Conservation (phyloP, 176 grass and related monocot species). For the Cenchrus fungigraminus region DNA sequence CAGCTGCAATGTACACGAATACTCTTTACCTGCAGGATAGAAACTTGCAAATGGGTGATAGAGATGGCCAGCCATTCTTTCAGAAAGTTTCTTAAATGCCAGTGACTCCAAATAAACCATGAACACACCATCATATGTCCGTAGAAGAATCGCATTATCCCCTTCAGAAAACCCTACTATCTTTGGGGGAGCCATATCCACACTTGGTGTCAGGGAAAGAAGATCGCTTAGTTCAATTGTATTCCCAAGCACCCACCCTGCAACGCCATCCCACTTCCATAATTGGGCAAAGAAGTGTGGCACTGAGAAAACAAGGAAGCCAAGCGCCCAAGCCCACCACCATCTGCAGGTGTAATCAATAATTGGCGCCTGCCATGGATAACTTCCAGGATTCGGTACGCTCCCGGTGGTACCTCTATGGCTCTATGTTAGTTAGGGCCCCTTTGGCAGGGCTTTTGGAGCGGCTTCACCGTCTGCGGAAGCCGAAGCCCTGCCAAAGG, state of each 20-base stretch:
- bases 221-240: background rate
- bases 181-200: accelerated
- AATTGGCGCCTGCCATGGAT: background rate
- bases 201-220: background rate
- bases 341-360: background rate
- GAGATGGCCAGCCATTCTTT: too few relatives aligned
- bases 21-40: background rate
- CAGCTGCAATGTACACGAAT: background rate
- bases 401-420: background rate
- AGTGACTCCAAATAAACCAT: background rate
- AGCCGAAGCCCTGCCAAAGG: too few relatives aligned
- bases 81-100: background rate
- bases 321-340: background rate
- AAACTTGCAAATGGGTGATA: background rate
- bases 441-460: too few relatives aligned
- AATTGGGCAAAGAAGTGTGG: background rate
- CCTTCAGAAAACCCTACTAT: background rate
- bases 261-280: background rate
- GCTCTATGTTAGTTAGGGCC: too few relatives aligned
- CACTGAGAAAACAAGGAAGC: background rate
- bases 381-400: background rate
- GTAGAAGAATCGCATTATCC: background rate
- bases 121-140: too few relatives aligned
- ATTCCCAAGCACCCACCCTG: background rate
- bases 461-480: too few relatives aligned